A percentile compares a stretch with the other conserved stretches of the same genome.
phyloP scores from a whole-genome alignment of 768 basidiomycete species.

The Tricholoma terreum region DNA sequence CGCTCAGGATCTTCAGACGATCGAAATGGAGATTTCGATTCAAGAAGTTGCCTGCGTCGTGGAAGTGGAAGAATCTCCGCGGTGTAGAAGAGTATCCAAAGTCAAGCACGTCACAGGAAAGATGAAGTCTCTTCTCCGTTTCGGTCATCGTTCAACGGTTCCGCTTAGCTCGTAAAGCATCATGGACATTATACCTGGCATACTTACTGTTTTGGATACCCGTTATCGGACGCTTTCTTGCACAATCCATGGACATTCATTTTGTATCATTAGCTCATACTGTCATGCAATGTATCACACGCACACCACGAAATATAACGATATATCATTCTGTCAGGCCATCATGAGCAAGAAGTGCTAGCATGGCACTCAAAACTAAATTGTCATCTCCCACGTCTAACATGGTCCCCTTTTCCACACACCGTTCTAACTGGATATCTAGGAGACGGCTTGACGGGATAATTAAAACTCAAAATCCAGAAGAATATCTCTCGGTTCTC shows the following conservation, averaged over 20 bases:
- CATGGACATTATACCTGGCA: neutral
- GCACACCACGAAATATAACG: neutral
- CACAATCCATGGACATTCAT: neutral
- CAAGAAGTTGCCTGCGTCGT: neutral
- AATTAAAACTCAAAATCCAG: neutral
- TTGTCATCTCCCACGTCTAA: constrained; percentile 46
- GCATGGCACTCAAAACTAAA: constrained; percentile 45
- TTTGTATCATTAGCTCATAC: neutral
- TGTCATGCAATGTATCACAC: neutral
- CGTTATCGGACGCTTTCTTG: neutral
- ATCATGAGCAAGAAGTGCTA: constrained; percentile 24
- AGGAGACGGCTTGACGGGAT: constrained; percentile 52
- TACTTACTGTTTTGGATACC: neutral
- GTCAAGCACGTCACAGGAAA: neutral
- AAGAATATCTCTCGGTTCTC: constrained; percentile 13
- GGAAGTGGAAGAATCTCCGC: neutral
- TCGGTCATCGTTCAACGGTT: neutral
- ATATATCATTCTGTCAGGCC: constrained; percentile 13
- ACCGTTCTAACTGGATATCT: constrained; percentile 61
- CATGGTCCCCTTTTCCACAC: constrained; percentile 60
- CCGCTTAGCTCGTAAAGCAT: neutral
- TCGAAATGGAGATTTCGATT: neutral
- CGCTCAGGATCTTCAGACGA: neutral
- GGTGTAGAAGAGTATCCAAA: neutral
- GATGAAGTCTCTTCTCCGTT: neutral